Percentiles rank a stretch among this genome's conserved stretches.
phyloP scores from a whole-genome alignment of 1,284 basidiomycete species.

The Cronartium ribicola region DNA sequence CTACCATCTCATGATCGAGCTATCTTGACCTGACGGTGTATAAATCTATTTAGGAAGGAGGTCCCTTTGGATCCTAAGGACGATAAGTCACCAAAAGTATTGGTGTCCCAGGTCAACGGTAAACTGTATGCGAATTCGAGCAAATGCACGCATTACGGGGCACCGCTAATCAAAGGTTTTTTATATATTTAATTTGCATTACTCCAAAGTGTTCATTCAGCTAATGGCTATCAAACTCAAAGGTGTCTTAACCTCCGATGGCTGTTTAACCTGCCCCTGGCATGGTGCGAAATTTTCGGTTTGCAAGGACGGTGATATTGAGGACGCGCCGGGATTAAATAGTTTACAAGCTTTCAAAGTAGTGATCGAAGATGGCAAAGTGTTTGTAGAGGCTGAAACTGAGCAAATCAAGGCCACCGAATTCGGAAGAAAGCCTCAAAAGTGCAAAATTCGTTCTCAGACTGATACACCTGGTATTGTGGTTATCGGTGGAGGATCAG shows the following conservation, averaged over 20 bases:
- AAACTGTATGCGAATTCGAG: slow-evolving; percentile 49
- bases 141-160: slow-evolving; percentile 52
- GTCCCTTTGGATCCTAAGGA: slow-evolving; percentile 24
- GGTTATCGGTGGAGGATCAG: slow-evolving; percentile 79
- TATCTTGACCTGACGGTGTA: not conserved
- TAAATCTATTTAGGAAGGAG: slow-evolving; percentile 20
- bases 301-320: slow-evolving; percentile 55
- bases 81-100: slow-evolving; percentile 37
- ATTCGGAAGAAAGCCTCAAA: slow-evolving; percentile 25
- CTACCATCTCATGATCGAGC: not conserved
- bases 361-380: slow-evolving; percentile 65
- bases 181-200: no score
- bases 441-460: not conserved
- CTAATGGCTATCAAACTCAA: slow-evolving; percentile 33
- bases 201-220: no score
- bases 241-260: slow-evolving; percentile 49
- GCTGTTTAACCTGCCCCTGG: slow-evolving; percentile 51
- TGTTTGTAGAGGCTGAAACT: slow-evolving; percentile 69
- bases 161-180: slow-evolving; percentile 45
- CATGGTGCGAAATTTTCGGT: slow-evolving; percentile 50
- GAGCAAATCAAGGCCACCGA: slow-evolving; percentile 56
- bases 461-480: slow-evolving; percentile 63
- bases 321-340: slow-evolving; percentile 83
- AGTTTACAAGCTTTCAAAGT: slow-evolving; percentile 77
- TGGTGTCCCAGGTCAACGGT: slow-evolving; percentile 50